Conservation (phyloP, 179 eudicot genomes). For the Heliamphora pulchella region DNA sequence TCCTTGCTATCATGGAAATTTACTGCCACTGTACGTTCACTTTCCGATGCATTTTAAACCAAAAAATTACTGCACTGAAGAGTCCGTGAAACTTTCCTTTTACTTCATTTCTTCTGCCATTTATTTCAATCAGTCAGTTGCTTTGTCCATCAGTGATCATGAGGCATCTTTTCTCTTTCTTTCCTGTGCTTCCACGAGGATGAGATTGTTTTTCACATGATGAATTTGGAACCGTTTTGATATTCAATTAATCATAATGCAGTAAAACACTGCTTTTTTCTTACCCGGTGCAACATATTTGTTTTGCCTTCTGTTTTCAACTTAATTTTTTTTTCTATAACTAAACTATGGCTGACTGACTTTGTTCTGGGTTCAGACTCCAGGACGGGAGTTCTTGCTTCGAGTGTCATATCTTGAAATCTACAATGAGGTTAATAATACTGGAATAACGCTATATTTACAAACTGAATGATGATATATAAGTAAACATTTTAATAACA, state of each 20-base stretch:
- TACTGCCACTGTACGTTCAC: neutral
- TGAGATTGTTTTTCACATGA: neutral
- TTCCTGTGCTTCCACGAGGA: neutral
- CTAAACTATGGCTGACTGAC: conserved; percentile 10
- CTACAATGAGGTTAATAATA: conserved; percentile 75
- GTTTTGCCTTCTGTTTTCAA: neutral
- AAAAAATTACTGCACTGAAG: neutral
- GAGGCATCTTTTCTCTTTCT: neutral
- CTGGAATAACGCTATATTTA: conserved; percentile 6
- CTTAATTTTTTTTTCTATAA: neutral
- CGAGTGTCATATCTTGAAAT: conserved; percentile 97
- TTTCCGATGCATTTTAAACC: neutral
- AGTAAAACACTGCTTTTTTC: neutral
- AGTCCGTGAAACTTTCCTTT: neutral
- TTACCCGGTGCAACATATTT: neutral
- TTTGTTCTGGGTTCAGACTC: conserved; percentile 51
- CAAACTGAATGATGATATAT: neutral
- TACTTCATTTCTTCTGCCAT: neutral
- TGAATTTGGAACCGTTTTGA: neutral
- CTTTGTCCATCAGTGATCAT: neutral
- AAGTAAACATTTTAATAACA: neutral
- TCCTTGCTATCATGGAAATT: neutral
- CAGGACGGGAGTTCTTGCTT: conserved; percentile 86
- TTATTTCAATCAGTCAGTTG: neutral
- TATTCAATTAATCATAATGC: neutral